Evolutionary conservation across 2,329 filamentous ascomycete species (phyloP).

Genomic region (Elsinoe necatrix): DNA sequence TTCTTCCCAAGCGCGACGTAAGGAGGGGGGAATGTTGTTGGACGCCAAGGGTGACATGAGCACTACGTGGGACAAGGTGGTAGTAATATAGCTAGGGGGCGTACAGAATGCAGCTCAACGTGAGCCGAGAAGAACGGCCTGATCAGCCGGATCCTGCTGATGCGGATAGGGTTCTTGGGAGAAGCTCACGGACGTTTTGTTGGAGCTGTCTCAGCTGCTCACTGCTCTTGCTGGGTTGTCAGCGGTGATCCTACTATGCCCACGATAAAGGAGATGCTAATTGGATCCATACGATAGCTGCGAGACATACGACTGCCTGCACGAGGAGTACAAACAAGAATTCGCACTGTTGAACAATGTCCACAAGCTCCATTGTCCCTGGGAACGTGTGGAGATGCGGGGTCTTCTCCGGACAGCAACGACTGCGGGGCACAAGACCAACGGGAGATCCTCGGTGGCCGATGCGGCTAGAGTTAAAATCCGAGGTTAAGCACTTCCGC

Average conservation of each 20-base stretch:
- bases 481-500: background rate
- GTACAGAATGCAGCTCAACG: background rate
- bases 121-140: background rate
- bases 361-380: background rate
- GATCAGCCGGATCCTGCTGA: background rate
- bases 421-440: background rate
- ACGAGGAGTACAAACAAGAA: no score
- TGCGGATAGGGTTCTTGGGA: background rate
- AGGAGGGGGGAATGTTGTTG: conserved; percentile 23
- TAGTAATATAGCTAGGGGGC: background rate
- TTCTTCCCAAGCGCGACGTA: conserved; percentile 23
- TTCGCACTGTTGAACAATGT: no score
- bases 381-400: background rate
- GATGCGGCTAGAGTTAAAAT: conserved; percentile 3
- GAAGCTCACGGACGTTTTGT: background rate
- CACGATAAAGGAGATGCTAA: background rate
- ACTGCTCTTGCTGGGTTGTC: background rate
- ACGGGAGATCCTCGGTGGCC: background rate
- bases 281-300: background rate
- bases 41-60: conserved; percentile 21
- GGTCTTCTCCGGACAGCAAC: background rate
- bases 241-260: background rate
- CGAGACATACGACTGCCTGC: background rate
- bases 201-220: background rate
- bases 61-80: background rate